phyloP scores from a whole-genome alignment of 2,329 filamentous ascomycete genomes.

The Zasmidium angulare region DNA sequence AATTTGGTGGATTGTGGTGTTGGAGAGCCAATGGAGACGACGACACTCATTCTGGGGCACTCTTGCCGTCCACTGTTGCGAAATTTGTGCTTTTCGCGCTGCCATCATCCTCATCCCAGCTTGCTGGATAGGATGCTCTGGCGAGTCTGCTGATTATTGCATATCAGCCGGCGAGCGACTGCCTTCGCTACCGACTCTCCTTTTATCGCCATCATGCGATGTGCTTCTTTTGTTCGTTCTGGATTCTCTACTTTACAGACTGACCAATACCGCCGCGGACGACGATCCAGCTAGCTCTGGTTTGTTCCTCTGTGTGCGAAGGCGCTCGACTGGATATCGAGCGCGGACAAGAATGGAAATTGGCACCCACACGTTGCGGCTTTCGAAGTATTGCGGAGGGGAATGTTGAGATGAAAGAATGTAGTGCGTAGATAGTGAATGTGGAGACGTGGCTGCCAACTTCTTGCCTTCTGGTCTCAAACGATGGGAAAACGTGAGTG shows the following conservation, averaged over 20 bases:
- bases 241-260: constrained; percentile 10
- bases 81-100: neutral
- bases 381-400: constrained; percentile 1
- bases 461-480: neutral
- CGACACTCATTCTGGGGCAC: neutral
- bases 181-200: constrained; percentile 6
- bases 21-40: neutral
- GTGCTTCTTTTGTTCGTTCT: constrained; percentile 1
- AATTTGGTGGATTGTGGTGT: neutral
- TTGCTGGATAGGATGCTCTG: neutral
- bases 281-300: neutral
- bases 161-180: neutral
- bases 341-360: constrained; percentile 4
- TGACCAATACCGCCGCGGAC: constrained; percentile 6
- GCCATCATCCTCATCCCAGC: neutral
- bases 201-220: neutral
- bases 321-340: neutral
- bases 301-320: constrained; percentile 4
- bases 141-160: neutral
- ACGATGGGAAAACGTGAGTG: neutral
- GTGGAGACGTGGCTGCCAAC: constrained; percentile 7
- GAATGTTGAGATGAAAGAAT: constrained; percentile 6
- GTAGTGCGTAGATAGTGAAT: constrained; percentile 5
- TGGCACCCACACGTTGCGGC: constrained; percentile 11
- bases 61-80: neutral